Evolutionary conservation across 73 alveolate genomes (phyloP).

Genomic region (Paramecium caudatum): DNA sequence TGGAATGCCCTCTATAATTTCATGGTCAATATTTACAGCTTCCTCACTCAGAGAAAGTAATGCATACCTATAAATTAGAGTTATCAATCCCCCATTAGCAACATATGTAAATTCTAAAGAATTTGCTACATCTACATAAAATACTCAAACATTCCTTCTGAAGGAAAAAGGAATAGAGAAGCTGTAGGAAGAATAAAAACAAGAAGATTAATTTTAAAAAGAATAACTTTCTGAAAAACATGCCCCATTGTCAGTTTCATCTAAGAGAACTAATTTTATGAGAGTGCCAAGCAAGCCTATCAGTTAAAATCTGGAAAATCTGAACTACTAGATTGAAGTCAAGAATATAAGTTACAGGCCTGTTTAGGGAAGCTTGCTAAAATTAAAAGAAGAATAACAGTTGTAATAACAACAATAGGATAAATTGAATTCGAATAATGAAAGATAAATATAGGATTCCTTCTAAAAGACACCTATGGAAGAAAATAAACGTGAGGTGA

Average conservation of each 20-base stretch:
- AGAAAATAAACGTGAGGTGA: constrained; percentile 62
- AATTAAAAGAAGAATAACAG: constrained; percentile 69
- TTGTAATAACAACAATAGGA: neutral
- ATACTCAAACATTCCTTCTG: constrained; percentile 63
- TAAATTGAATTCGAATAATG: constrained; percentile 39
- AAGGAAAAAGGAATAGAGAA: constrained; percentile 76
- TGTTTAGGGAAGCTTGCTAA: constrained; percentile 73
- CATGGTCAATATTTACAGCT: constrained; percentile 47
- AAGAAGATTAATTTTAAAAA: constrained; percentile 40
- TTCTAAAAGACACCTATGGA: constrained; percentile 71
- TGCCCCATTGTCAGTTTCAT: constrained; percentile 74
- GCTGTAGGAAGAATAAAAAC: constrained; percentile 62
- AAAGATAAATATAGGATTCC: constrained; percentile 27
- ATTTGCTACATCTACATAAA: constrained; percentile 69
- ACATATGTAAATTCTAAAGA: constrained; percentile 73
- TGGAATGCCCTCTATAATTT: constrained; percentile 67
- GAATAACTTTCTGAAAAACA: constrained; percentile 65
- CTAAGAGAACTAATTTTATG: constrained; percentile 76
- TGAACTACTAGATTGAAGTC: constrained; percentile 72
- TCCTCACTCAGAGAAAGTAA: constrained; percentile 72
- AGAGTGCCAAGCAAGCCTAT: constrained; percentile 77
- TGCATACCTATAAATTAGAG: constrained; percentile 33
- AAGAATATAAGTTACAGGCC: constrained; percentile 74
- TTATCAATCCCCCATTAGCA: constrained; percentile 76
- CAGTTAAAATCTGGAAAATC: constrained; percentile 67